Percentiles rank a stretch among this genome's conserved stretches.
These are phyloP conservation scores for Alternaria novae-zelandiae DNA, from an alignment of 2,329 filamentous ascomycete genomes.

Conservation along the genomic window DNA sequence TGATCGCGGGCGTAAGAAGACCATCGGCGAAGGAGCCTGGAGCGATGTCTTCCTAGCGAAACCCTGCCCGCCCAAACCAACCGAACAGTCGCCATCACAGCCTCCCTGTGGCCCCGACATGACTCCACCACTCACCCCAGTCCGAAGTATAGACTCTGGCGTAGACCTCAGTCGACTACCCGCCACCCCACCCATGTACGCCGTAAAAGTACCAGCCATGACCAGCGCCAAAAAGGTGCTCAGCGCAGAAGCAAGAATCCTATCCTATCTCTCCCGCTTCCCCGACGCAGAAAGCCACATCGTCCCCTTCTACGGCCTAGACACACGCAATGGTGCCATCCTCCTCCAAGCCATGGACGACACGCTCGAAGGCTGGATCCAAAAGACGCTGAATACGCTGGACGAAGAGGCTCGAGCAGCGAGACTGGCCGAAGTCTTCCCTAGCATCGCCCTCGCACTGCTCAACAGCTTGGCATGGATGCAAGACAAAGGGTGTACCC, in stretches of 20 bases:
- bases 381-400: conserved; percentile 35
- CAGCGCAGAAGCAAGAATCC: conserved; percentile 37
- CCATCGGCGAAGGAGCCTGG: conserved; percentile 45
- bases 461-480: conserved; percentile 53
- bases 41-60: conserved; percentile 47
- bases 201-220: conserved; percentile 44
- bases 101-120: conserved; percentile 10
- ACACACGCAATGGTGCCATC: conserved; percentile 36
- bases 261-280: conserved; percentile 42
- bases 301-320: conserved; percentile 44
- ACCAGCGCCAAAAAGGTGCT: conserved; percentile 41
- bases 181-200: conserved; percentile 30
- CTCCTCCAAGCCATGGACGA: conserved; percentile 42
- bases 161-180: conserved; percentile 14
- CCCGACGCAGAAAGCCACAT: conserved; percentile 31
- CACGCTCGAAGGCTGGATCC: conserved; percentile 43
- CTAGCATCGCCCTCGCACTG: conserved; percentile 48
- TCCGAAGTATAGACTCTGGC: conserved; percentile 25
- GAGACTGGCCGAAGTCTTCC: conserved; percentile 49
- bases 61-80: conserved; percentile 24
- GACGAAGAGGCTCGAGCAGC: conserved; percentile 37
- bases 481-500: conserved; percentile 47
- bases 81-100: conserved; percentile 1
- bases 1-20: conserved; percentile 32
- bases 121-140: conserved; percentile 39